Conservation (phyloP, 192 early-diverging fungal species). For the Oehlia diaphana region DNA sequence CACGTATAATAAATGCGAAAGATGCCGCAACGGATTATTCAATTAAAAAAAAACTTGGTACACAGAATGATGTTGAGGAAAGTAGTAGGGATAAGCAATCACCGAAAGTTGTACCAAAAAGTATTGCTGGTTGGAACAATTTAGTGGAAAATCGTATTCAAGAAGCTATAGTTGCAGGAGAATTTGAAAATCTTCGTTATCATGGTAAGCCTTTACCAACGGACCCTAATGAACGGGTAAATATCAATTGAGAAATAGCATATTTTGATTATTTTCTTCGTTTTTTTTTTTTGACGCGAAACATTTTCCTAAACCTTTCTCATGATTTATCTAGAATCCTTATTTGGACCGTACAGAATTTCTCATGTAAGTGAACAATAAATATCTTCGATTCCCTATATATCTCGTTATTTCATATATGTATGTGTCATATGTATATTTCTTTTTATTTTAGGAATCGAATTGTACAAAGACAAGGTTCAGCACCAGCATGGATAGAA, state of each 20-base stretch:
- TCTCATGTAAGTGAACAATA: background rate
- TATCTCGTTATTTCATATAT: background rate
- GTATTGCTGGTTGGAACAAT: slow-evolving; percentile 18
- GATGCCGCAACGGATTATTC: slow-evolving; percentile 32
- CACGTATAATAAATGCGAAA: slow-evolving; percentile 24
- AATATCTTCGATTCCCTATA: background rate
- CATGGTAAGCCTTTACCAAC: slow-evolving; percentile 30
- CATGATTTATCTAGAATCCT: slow-evolving; percentile 20
- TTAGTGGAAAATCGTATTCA: slow-evolving; percentile 33
- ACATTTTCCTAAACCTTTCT: background rate
- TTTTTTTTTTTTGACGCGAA: too few relatives aligned
- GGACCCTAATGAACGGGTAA: slow-evolving; percentile 22
- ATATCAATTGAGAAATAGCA: too few relatives aligned
- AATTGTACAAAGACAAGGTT: slow-evolving; percentile 33
- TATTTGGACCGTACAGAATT: slow-evolving; percentile 37
- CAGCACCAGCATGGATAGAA: slow-evolving; percentile 36
- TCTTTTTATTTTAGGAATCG: slow-evolving; percentile 30
- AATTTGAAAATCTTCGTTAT: slow-evolving; percentile 34
- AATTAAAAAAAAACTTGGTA: background rate
- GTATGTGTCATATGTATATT: background rate
- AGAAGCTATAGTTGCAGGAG: slow-evolving; percentile 27
- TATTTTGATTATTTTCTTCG: too few relatives aligned
- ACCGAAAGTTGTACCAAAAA: background rate
- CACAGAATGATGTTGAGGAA: background rate
- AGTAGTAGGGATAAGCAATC: background rate